phyloP scores from a whole-genome alignment of 2,329 filamentous ascomycete genomes.

The Lasiodiplodia hormozganensis region DNA sequence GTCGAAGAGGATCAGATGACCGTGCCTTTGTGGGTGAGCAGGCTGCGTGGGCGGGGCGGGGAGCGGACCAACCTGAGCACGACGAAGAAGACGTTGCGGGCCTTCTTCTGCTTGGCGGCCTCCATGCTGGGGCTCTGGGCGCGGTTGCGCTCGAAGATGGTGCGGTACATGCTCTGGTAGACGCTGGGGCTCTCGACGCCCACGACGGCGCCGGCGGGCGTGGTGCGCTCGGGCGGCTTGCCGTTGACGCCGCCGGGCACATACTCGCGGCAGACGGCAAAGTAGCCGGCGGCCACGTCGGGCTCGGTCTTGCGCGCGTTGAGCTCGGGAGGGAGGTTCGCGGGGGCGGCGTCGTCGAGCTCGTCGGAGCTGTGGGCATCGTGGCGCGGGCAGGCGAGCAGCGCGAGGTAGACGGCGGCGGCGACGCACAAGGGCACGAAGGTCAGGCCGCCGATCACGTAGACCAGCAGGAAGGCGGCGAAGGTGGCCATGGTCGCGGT shows the following conservation, averaged over 20 bases:
- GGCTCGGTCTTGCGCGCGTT: conserved; percentile 66
- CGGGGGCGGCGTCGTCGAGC: conserved; percentile 41
- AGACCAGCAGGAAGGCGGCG: conserved; percentile 71
- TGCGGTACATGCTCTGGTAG: conserved; percentile 97
- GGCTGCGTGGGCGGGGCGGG: conserved; percentile 13
- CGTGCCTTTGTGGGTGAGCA: conserved; percentile 66
- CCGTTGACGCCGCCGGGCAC: conserved; percentile 90
- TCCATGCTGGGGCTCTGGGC: conserved; percentile 66
- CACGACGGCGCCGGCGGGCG: conserved; percentile 79
- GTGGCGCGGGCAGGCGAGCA: conserved; percentile 69
- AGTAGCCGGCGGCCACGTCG: conserved; percentile 88
- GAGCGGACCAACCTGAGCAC: conserved; percentile 72
- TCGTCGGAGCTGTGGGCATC: conserved; percentile 64
- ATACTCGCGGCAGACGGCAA: conserved; percentile 93
- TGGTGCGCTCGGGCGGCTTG: conserved; percentile 86
- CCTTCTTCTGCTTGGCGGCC: conserved; percentile 57
- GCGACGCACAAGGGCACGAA: conserved; percentile 77
- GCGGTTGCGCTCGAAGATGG: conserved; percentile 80
- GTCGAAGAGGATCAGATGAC: conserved; percentile 97
- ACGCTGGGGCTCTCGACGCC: conserved; percentile 87
- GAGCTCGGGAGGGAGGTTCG: conserved; percentile 65
- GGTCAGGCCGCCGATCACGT: conserved; percentile 85
- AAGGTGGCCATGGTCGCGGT: conserved; percentile 43
- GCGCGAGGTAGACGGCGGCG: conserved; percentile 68
- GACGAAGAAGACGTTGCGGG: conserved; percentile 91